These are phyloP conservation scores for Ophiocordyceps camponoti-floridani DNA, from an alignment of 2,329 filamentous ascomycete genomes.

Conservation along the genomic window DNA sequence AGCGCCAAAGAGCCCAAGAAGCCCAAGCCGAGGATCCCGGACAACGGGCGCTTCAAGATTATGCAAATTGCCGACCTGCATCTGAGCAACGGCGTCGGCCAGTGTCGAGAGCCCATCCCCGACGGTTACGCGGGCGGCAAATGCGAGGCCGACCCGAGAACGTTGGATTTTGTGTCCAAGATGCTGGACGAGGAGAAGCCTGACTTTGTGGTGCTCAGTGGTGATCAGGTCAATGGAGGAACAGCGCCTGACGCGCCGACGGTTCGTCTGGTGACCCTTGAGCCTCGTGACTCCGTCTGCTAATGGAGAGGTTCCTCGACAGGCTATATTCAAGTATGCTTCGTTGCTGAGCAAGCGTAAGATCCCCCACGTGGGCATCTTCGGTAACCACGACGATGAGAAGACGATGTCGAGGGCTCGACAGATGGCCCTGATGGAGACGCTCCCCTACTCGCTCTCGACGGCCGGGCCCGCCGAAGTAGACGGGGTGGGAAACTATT, in stretches of 20 bases:
- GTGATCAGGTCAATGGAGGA: constrained; percentile 91
- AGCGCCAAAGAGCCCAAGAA: constrained; percentile 44
- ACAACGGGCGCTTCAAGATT: constrained; percentile 92
- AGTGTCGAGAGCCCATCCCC: constrained; percentile 74
- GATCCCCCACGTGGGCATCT: constrained; percentile 85
- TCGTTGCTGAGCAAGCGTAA: constrained; percentile 69
- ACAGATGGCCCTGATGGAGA: constrained; percentile 75
- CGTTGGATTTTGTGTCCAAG: constrained; percentile 70
- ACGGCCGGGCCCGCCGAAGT: constrained; percentile 64
- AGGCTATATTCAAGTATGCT: constrained; percentile 87
- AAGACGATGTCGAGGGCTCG: constrained; percentile 56
- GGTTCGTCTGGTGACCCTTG: constrained; percentile 22
- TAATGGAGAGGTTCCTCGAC: not conserved
- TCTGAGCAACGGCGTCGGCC: constrained; percentile 73
- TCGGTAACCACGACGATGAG: constrained; percentile 96
- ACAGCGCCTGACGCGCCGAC: constrained; percentile 82
- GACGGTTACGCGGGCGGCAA: constrained; percentile 51
- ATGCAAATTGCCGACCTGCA: constrained; percentile 93
- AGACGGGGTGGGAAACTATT: constrained; percentile 89
- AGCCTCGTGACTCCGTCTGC: not conserved
- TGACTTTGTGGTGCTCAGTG: constrained; percentile 77
- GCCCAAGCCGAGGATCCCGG: constrained; percentile 58
- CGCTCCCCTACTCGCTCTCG: constrained; percentile 80
- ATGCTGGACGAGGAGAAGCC: constrained; percentile 87
- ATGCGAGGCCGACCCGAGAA: constrained; percentile 84